These are phyloP conservation scores for Porpolomopsis calyptriformis DNA, from an alignment of 768 basidiomycete species.

Conservation along the genomic window DNA sequence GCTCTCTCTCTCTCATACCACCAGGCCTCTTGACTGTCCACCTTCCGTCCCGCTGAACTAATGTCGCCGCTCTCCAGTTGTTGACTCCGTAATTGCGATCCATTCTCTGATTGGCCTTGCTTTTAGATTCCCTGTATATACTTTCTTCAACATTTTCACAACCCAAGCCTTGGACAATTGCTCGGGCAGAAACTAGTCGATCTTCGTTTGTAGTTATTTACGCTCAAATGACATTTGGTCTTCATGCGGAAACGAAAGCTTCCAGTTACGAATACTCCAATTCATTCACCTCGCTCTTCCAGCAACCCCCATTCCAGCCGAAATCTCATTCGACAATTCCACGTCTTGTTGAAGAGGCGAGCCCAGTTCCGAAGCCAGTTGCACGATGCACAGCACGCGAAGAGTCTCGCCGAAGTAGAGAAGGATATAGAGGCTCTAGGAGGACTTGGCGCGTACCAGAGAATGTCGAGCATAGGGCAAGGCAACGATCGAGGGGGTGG, in stretches of 20 bases:
- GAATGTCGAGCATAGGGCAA: slow-evolving; percentile 76
- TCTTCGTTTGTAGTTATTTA: no score
- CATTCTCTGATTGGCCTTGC: background rate
- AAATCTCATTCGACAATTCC: slow-evolving; percentile 68
- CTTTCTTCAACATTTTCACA: background rate
- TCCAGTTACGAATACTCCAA: slow-evolving; percentile 29
- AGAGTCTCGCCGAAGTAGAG: slow-evolving; percentile 43
- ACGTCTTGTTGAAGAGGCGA: slow-evolving; percentile 66
- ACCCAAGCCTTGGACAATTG: no score
- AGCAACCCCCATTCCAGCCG: slow-evolving; percentile 53
- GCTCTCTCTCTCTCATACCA: background rate
- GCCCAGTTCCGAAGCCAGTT: slow-evolving; percentile 34
- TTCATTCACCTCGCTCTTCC: slow-evolving; percentile 23
- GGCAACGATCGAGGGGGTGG: slow-evolving; percentile 77
- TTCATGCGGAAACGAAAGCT: slow-evolving; percentile 30
- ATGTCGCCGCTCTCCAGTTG: background rate
- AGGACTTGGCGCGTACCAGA: slow-evolving; percentile 72
- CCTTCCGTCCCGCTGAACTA: background rate
- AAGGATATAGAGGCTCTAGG: slow-evolving; percentile 58
- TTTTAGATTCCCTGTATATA: background rate
- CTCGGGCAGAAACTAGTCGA: no score
- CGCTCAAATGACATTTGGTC: background rate
- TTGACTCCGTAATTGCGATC: background rate
- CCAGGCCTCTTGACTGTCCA: background rate
- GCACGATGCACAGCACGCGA: slow-evolving; percentile 15